phyloP scores from a whole-genome alignment of 2,329 filamentous ascomycete species.

The Incumbomyces lentus region DNA sequence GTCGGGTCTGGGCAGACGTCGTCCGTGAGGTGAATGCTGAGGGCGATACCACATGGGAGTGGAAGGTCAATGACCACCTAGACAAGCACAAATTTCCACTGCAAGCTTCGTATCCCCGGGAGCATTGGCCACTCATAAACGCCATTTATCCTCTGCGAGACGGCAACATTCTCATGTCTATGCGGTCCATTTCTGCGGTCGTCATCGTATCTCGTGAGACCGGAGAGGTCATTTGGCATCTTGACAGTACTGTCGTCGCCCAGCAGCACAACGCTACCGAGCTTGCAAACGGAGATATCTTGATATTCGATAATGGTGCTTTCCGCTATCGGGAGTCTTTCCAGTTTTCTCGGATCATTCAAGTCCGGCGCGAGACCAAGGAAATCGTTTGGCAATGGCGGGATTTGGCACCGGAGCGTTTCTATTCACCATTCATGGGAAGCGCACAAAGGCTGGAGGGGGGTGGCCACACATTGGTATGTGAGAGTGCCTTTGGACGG shows the following conservation, averaged over 20 bases:
- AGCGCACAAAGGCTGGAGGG: slow-evolving; percentile 30
- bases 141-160: neutral
- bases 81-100: slow-evolving; percentile 31
- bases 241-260: neutral
- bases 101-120: slow-evolving; percentile 31
- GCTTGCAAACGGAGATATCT: neutral
- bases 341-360: neutral
- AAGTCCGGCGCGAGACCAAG: neutral
- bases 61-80: slow-evolving; percentile 32
- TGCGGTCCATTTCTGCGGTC: neutral
- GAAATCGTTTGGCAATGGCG: neutral
- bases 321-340: neutral
- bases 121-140: slow-evolving; percentile 30
- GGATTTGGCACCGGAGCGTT: slow-evolving; percentile 17
- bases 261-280: neutral
- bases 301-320: neutral
- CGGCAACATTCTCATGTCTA: neutral
- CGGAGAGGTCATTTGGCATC: neutral
- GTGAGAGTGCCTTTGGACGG: slow-evolving; percentile 35
- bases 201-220: neutral
- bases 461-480: slow-evolving; percentile 35
- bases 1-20: slow-evolving; percentile 33
- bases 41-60: slow-evolving; percentile 34
- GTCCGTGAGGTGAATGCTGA: slow-evolving; percentile 34
- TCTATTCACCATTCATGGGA: slow-evolving; percentile 41